phyloP scores from a whole-genome alignment of 192 early-diverging fungal genomes.

The Entomortierella lignicola region DNA sequence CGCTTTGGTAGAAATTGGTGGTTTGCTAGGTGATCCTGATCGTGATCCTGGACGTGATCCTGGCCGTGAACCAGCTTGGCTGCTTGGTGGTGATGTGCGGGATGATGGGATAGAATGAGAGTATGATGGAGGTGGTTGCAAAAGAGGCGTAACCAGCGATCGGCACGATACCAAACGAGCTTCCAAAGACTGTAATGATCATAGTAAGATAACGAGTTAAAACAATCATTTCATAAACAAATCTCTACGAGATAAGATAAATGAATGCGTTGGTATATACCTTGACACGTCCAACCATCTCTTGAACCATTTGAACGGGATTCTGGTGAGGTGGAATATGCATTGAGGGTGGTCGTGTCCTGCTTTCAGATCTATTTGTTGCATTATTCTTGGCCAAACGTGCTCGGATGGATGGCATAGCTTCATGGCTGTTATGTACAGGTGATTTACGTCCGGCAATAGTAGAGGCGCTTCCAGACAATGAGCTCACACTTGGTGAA shows the following conservation, averaged over 20 bases:
- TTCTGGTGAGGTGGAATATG: constrained; percentile 55
- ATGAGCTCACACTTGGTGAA: constrained; percentile 32
- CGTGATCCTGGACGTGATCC: constrained; percentile 23
- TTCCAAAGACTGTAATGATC: constrained; percentile 66
- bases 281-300: constrained; percentile 83
- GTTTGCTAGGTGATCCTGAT: constrained; percentile 24
- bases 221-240: background rate
- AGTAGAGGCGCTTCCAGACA: constrained; percentile 32
- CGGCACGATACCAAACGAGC: constrained; percentile 77
- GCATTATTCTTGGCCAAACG: constrained; percentile 34
- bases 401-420: constrained; percentile 52
- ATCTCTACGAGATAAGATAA: background rate
- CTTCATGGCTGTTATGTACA: constrained; percentile 34
- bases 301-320: constrained; percentile 77
- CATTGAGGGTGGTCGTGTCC: constrained; percentile 2
- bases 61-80: constrained; percentile 26
- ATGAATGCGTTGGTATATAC: constrained; percentile 45
- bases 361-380: constrained; percentile 4
- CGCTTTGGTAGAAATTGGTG: background rate
- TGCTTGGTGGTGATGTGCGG: constrained; percentile 28
- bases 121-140: constrained; percentile 67
- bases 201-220: background rate
- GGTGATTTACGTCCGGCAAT: constrained; percentile 21
- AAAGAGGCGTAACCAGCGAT: constrained; percentile 77
- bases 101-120: constrained; percentile 44